phyloP scores from a whole-genome alignment of 2,329 filamentous ascomycete genomes.

The Pseudodiploospora longispora region DNA sequence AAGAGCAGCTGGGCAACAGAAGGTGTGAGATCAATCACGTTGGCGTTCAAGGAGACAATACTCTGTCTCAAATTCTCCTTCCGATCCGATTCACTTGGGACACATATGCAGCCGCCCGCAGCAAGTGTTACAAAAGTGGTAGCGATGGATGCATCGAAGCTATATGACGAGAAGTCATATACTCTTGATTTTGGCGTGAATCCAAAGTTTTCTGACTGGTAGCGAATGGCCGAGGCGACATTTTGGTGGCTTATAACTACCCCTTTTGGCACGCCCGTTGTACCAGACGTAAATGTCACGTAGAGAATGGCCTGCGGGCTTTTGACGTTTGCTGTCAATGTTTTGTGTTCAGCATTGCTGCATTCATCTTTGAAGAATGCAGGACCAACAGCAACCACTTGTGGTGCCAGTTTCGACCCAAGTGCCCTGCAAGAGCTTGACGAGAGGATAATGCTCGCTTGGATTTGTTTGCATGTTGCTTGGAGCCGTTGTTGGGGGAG shows the following conservation, averaged over 20 bases:
- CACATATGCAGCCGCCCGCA: constrained; percentile 13
- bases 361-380: too few relatives aligned
- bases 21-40: constrained; percentile 8
- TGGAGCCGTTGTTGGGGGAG: constrained; percentile 4
- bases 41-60: constrained; percentile 3
- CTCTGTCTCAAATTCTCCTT: constrained; percentile 5
- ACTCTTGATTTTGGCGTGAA: constrained; percentile 3
- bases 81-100: constrained; percentile 12
- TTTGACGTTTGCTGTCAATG: not conserved
- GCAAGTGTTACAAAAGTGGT: constrained; percentile 8
- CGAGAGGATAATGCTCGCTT: constrained; percentile 8
- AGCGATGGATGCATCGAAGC: constrained; percentile 11
- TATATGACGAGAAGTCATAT: constrained; percentile 14
- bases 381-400: constrained; percentile 20
- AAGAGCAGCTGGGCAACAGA: constrained; percentile 8
- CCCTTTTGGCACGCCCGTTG: constrained; percentile 41
- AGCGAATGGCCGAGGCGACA: not conserved
- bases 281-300: constrained; percentile 45
- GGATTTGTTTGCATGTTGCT: constrained; percentile 7
- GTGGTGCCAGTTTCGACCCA: constrained; percentile 4
- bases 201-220: constrained; percentile 2
- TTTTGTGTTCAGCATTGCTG: too few relatives aligned
- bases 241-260: constrained; percentile 24
- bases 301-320: constrained; percentile 7
- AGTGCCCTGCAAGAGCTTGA: constrained; percentile 5